Percentiles rank a stretch among this genome's conserved stretches.
Conservation (phyloP, 2,329 filamentous ascomycete genomes). For the Penicillium sp. region DNA sequence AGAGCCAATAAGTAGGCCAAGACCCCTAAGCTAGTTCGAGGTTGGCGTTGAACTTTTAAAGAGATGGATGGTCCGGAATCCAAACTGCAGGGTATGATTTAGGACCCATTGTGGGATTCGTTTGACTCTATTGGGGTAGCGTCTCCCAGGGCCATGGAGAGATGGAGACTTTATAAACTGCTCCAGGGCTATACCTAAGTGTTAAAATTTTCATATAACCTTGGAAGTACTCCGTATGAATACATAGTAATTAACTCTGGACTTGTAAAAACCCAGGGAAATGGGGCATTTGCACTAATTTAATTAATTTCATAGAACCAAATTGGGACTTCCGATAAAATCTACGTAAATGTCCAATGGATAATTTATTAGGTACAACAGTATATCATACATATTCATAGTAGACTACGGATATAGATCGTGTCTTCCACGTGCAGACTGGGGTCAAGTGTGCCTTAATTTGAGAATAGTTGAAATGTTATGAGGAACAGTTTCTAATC, state of each 20-base stretch:
- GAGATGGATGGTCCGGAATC: not conserved
- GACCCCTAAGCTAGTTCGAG: slow-evolving; percentile 5
- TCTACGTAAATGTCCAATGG: not conserved
- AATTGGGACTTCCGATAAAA: not conserved
- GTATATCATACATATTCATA: not conserved
- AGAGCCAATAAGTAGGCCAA: not conserved
- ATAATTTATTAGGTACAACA: too few species aligned
- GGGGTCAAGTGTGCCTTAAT: not conserved
- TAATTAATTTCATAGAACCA: not conserved
- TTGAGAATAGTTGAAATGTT: not conserved
- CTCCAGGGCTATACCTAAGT: not conserved
- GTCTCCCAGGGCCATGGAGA: slow-evolving; percentile 5
- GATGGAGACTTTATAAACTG: not conserved
- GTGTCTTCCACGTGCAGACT: not conserved
- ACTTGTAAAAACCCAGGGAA: not conserved
- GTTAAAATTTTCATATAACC: too few species aligned
- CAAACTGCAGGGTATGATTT: not conserved
- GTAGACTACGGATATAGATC: not conserved
- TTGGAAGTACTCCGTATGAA: too few species aligned
- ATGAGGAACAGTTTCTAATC: not conserved
- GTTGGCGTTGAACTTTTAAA: slow-evolving; percentile 11
- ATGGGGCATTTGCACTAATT: not conserved
- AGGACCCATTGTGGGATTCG: slow-evolving; percentile 1
- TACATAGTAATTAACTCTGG: not conserved
- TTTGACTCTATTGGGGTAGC: slow-evolving; percentile 2